These are phyloP conservation scores for Vigna trinervia DNA, from an alignment of 306 rosid genomes.

Conservation along the genomic window DNA sequence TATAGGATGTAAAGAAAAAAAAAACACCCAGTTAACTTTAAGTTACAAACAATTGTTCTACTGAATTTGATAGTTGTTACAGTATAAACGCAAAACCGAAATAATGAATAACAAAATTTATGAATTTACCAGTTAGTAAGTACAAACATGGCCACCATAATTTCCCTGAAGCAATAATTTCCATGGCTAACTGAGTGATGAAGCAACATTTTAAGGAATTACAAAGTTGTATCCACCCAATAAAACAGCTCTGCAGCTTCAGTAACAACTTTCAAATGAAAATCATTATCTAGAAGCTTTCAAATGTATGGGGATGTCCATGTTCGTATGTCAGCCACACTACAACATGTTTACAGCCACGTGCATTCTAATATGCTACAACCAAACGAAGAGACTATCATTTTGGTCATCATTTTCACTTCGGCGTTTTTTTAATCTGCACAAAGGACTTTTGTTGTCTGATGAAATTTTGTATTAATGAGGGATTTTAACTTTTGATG, in stretches of 20 bases:
- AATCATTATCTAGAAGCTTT: conserved; percentile 18
- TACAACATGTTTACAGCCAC: background rate
- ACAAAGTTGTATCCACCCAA: background rate
- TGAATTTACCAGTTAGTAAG: background rate
- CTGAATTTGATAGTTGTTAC: no score
- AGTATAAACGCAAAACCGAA: no score
- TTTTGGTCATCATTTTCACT: background rate
- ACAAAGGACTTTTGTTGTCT: background rate
- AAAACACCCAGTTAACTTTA: no score
- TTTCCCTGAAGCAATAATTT: conserved; percentile 14
- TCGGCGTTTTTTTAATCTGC: background rate
- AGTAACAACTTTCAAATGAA: conserved; percentile 5
- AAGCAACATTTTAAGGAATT: background rate
- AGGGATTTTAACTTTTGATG: background rate
- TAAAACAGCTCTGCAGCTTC: conserved; percentile 18
- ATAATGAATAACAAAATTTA: no score
- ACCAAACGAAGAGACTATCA: background rate
- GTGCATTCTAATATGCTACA: background rate
- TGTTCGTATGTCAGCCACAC: background rate
- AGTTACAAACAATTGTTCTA: no score
- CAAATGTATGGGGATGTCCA: conserved; percentile 10
- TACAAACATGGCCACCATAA: background rate
- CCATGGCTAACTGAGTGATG: background rate
- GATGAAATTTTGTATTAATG: background rate
- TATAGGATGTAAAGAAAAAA: no score